Evolutionary conservation across 2,329 filamentous ascomycete genomes (phyloP), one percentile per base, ranked within the genome.

Genomic region (Cladosporium sp.): DNA sequence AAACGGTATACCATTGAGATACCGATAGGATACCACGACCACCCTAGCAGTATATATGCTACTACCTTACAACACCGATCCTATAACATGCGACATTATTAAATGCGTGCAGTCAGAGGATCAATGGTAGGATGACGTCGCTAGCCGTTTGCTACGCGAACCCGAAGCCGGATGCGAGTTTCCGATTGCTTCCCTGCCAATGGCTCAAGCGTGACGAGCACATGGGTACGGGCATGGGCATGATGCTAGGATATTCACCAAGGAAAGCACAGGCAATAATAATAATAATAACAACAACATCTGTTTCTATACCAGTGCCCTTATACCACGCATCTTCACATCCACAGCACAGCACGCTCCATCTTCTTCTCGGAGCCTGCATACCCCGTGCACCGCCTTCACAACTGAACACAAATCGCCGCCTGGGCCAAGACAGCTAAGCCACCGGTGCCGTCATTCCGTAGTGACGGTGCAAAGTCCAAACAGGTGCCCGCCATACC

Each of bases 361-460:
- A n/a, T 32, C 28, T 32, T 32, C 28, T 21, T 34, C 52, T 21
- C 52, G 52, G 52, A 21, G 18, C 10, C 52, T 34, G 30, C 28
- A n/a, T 21, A 26, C n/a, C 11, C 55, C 49, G 49, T 52, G 55
- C 51, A 51, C n/a, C 34, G 49, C 30, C 60, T 63, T 63, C 60
- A 62, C 59, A 62, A 62, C 59, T n/a, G 15, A 54, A 62, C 59
- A 63, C 60, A 63, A 55, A 63, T 64, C 61, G 51, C n/a, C 41
- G 41, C 8, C 14, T 21, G 41, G 61, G 61, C 61, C 61, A 64
- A 64, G 61, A 36, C 60, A 62, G 51, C 61, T 64, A 64, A 64
- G 61, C 61, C 61, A 64, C 61, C 14, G 32, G 21, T 64, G 34
- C 61, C 61, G 61, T 57, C 51, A 57, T 64, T 44, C 47, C 59